phyloP scores from a whole-genome alignment of 1,139 yeast genomes.

The Diutina neorugosa region DNA sequence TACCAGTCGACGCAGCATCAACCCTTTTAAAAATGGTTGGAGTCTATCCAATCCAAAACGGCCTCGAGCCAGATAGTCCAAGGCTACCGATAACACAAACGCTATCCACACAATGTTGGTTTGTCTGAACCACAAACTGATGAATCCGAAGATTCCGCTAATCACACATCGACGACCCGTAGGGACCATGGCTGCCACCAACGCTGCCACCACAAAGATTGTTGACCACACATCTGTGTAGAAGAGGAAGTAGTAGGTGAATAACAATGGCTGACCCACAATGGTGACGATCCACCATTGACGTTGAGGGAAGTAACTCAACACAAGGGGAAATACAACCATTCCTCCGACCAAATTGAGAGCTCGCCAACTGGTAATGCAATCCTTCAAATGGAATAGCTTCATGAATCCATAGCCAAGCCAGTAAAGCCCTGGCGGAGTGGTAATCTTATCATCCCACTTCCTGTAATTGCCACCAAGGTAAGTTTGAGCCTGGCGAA shows the following conservation, averaged over 20 bases:
- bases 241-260: conserved; percentile 62
- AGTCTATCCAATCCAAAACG: background rate
- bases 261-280: conserved; percentile 51
- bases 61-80: conserved; percentile 29
- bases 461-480: conserved; percentile 43
- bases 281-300: conserved; percentile 6
- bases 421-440: conserved; percentile 87
- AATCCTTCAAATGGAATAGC: conserved; percentile 10
- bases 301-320: conserved; percentile 6
- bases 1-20: background rate
- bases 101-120: conserved; percentile 85
- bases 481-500: conserved; percentile 64
- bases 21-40: background rate
- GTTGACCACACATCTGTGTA: conserved; percentile 95
- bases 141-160: conserved; percentile 40
- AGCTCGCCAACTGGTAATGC: conserved; percentile 28
- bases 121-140: conserved; percentile 58
- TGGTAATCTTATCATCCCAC: conserved; percentile 90
- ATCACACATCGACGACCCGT: conserved; percentile 14
- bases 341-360: conserved; percentile 56
- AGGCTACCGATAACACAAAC: conserved; percentile 42
- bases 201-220: conserved; percentile 38
- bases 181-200: conserved; percentile 26
- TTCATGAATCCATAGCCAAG: conserved; percentile 43
- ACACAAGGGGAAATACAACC: conserved; percentile 35